These are phyloP conservation scores for Salvia hispanica DNA, from an alignment of 257 asterid genomes.

Conservation along the genomic window DNA sequence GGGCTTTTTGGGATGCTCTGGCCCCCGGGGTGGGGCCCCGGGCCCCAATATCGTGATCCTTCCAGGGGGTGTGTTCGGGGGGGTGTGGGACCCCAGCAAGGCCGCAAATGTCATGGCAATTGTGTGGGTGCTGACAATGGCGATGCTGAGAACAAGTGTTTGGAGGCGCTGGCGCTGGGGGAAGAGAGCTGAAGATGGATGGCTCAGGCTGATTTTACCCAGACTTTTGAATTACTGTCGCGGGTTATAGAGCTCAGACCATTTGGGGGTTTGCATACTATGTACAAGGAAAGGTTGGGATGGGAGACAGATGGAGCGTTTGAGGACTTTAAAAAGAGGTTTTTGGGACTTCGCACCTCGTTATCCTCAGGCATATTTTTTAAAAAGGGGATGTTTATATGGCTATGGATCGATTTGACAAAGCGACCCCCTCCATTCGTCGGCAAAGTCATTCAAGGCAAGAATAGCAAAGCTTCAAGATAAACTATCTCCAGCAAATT, in stretches of 20 bases:
- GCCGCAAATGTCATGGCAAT: slow-evolving; percentile 64
- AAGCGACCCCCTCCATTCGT: slow-evolving; percentile 81
- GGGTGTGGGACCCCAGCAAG: slow-evolving; percentile 72
- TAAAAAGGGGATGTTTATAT: slow-evolving; percentile 82
- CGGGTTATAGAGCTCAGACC: slow-evolving; percentile 85
- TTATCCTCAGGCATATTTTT: slow-evolving; percentile 74
- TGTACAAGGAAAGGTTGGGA: slow-evolving; percentile 71
- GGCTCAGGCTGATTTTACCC: slow-evolving; percentile 49
- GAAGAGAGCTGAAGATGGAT: slow-evolving; percentile 73
- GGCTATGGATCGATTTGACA: slow-evolving; percentile 58
- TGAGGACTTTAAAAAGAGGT: slow-evolving; percentile 73
- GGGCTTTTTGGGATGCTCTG: slow-evolving; percentile 70
- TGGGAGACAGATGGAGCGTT: slow-evolving; percentile 71
- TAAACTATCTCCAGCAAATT: slow-evolving; percentile 46
- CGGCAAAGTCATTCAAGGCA: slow-evolving; percentile 87
- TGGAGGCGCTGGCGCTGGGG: slow-evolving; percentile 88
- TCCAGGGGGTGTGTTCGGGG: slow-evolving; percentile 54
- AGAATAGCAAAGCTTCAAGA: slow-evolving; percentile 65
- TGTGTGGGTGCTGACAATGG: slow-evolving; percentile 38
- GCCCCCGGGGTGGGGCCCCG: slow-evolving; percentile 74
- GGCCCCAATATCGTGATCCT: slow-evolving; percentile 78
- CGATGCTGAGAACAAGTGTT: slow-evolving; percentile 39
- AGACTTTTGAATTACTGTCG: slow-evolving; percentile 58
- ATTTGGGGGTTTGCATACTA: slow-evolving; percentile 70
- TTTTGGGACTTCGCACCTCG: slow-evolving; percentile 56